Percentiles rank a stretch among this genome's conserved stretches.
These are phyloP conservation scores for Onygenales sp. DNA, from an alignment of 2,329 filamentous ascomycete genomes.

Conservation along the genomic window DNA sequence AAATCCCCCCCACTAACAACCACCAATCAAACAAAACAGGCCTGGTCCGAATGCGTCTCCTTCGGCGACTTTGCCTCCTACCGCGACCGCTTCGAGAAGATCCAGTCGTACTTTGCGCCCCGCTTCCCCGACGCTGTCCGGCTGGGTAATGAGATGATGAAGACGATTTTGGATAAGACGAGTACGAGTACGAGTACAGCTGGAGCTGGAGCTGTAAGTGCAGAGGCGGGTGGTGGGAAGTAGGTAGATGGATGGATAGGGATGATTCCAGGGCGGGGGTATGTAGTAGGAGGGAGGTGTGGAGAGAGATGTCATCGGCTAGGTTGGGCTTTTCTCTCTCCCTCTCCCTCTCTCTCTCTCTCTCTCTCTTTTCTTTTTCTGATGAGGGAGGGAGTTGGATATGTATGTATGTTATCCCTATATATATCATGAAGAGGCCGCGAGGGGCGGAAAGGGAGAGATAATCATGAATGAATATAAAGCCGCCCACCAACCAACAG, in stretches of 20 bases:
- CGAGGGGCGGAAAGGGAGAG: too few species aligned
- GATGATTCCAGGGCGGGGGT: too few species aligned
- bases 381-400: too few species aligned
- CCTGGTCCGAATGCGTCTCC: conserved; percentile 89
- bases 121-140: conserved; percentile 78
- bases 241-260: background rate
- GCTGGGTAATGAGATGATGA: conserved; percentile 94
- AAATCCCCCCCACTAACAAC: background rate
- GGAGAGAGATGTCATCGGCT: too few species aligned
- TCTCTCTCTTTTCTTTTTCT: too few species aligned
- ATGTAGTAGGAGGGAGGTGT: too few species aligned
- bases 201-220: background rate
- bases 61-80: conserved; percentile 91
- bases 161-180: conserved; percentile 79
- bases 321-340: too few species aligned
- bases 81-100: conserved; percentile 79
- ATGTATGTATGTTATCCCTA: too few species aligned
- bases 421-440: too few species aligned
- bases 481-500: too few species aligned
- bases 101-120: conserved; percentile 84
- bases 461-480: too few species aligned
- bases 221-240: background rate
- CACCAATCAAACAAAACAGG: conserved; percentile 33
- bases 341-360: too few species aligned
- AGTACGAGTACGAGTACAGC: conserved; percentile 8